Conservation (phyloP, 1,284 basidiomycete genomes). For the Fomitopsis betulina region DNA sequence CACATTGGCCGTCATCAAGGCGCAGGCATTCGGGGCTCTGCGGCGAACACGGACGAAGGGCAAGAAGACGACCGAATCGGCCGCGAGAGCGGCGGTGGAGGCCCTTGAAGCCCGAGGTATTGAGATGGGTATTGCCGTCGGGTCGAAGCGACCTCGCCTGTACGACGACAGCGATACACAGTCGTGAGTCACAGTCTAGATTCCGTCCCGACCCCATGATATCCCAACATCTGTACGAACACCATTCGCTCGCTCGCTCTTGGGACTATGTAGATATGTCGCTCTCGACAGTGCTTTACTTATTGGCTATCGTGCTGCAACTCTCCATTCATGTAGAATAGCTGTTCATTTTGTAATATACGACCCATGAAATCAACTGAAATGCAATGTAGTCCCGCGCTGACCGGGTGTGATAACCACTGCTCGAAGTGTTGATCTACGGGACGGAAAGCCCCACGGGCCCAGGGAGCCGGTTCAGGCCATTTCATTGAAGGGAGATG, state of each 20-base stretch:
- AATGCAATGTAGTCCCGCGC: neutral
- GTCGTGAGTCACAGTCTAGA: conserved; percentile 27
- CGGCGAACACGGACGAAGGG: conserved; percentile 69
- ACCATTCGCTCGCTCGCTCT: conserved; percentile 11
- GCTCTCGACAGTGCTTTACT: conserved; percentile 18
- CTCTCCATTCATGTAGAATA: conserved; percentile 24
- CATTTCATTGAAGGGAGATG: neutral
- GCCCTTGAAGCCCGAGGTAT: conserved; percentile 73
- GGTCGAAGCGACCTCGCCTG: conserved; percentile 55
- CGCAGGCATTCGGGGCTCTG: conserved; percentile 78
- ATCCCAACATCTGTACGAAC: conserved; percentile 8
- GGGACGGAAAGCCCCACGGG: neutral
- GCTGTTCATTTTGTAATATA: conserved; percentile 22
- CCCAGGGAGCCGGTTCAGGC: too few relatives aligned
- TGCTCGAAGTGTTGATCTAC: neutral
- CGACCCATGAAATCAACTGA: neutral
- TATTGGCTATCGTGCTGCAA: conserved; percentile 23
- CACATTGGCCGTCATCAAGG: conserved; percentile 82
- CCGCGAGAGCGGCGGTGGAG: conserved; percentile 72
- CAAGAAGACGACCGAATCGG: conserved; percentile 67
- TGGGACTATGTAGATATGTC: conserved; percentile 20
- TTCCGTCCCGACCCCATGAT: neutral
- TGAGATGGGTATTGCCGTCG: conserved; percentile 47
- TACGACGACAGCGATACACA: conserved; percentile 45
- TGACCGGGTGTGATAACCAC: neutral